Percentiles rank a stretch among this genome's conserved stretches.
Evolutionary conservation across 2,329 filamentous ascomycete species (phyloP).

Genomic region (Ophiostoma novo-ulmi): DNA sequence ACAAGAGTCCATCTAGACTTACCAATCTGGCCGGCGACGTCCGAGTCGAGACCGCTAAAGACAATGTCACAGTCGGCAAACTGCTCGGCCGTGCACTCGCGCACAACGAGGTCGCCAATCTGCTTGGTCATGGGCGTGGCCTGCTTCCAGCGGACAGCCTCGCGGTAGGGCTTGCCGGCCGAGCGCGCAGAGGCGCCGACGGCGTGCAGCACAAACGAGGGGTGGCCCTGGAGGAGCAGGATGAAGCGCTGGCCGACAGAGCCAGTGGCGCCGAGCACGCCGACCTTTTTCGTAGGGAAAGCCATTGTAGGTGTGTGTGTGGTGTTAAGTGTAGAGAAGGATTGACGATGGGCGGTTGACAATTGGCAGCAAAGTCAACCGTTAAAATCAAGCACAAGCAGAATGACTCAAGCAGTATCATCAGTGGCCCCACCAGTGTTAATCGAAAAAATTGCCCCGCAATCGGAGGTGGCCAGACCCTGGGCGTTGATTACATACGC

Average conservation of each 20-base stretch:
- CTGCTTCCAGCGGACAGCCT: slow-evolving; percentile 95
- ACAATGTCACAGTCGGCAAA: slow-evolving; percentile 89
- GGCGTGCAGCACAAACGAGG: slow-evolving; percentile 78
- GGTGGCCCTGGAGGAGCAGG: slow-evolving; percentile 81
- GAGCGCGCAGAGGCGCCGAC: slow-evolving; percentile 86
- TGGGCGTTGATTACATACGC: not conserved
- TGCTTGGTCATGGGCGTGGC: slow-evolving; percentile 67
- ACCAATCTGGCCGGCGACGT: slow-evolving; percentile 82
- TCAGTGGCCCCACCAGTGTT: not conserved
- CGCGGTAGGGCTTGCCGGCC: slow-evolving; percentile 88
- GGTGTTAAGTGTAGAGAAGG: not conserved
- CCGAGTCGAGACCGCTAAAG: slow-evolving; percentile 87
- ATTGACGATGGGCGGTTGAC: no score
- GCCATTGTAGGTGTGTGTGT: not conserved
- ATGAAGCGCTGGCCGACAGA: slow-evolving; percentile 96
- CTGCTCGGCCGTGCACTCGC: slow-evolving; percentile 74
- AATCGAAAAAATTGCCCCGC: slow-evolving; percentile 14
- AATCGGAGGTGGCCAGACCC: slow-evolving; percentile 10
- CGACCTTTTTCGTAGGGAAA: slow-evolving; percentile 35
- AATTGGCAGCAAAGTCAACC: not conserved
- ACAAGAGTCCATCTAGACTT: not conserved
- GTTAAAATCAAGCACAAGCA: not conserved
- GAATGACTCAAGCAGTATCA: not conserved
- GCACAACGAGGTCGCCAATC: slow-evolving; percentile 75
- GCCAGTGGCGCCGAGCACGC: slow-evolving; percentile 85